Evolutionary conservation across 768 basidiomycete genomes (phyloP).

Genomic region (Megacollybia marginata): DNA sequence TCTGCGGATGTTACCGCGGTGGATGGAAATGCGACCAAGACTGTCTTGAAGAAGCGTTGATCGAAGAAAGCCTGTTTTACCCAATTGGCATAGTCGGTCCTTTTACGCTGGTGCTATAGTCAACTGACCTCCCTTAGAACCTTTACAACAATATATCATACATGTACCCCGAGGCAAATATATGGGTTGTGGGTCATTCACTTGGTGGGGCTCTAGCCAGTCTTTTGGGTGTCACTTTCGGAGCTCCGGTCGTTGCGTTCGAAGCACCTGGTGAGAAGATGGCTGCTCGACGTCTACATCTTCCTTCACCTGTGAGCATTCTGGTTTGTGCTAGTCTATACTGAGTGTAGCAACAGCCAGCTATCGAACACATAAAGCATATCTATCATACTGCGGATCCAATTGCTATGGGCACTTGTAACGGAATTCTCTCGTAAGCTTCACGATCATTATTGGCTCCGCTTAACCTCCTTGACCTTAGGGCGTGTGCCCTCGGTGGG

Average conservation of each 20-base stretch:
- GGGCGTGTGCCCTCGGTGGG: background rate
- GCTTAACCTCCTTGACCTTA: background rate
- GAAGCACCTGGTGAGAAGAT: constrained; percentile 86
- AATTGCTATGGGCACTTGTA: constrained; percentile 86
- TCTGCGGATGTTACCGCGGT: constrained; percentile 81
- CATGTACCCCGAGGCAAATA: constrained; percentile 84
- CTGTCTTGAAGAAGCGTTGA: constrained; percentile 70
- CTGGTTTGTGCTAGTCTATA: background rate
- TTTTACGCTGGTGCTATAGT: background rate
- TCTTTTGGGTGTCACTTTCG: constrained; percentile 84
- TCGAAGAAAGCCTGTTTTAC: constrained; percentile 82
- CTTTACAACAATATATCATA: constrained; percentile 91
- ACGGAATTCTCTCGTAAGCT: constrained; percentile 76
- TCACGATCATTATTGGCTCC: constrained; percentile 53
- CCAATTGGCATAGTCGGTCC: constrained; percentile 75
- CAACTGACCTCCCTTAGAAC: constrained; percentile 41
- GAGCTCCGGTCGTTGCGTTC: constrained; percentile 79
- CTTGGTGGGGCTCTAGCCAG: constrained; percentile 70
- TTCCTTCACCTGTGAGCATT: constrained; percentile 69
- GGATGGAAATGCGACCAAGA: constrained; percentile 76
- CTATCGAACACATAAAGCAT: constrained; percentile 76
- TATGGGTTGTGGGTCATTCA: constrained; percentile 83
- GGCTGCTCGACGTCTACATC: constrained; percentile 72
- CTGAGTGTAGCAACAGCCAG: constrained; percentile 38
- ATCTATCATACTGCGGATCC: constrained; percentile 95